Conservation (phyloP, 2,329 filamentous ascomycete species). For the Dactylonectria estremocensis region DNA sequence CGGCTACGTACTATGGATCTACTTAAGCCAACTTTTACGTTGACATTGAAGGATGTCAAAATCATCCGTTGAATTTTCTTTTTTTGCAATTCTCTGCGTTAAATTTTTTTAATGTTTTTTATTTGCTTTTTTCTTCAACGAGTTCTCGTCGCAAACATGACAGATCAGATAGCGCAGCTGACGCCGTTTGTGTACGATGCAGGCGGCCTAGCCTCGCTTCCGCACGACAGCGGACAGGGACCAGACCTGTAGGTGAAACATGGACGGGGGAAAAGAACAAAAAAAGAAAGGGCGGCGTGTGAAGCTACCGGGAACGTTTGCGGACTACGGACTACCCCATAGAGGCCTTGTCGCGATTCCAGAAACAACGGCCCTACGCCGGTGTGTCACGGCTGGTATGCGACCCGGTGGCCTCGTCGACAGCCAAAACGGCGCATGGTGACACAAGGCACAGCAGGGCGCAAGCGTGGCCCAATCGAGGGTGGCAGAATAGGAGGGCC, state of each 20-base stretch:
- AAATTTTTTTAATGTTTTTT: not conserved
- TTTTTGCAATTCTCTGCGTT: not conserved
- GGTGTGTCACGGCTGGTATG: slow-evolving; percentile 36
- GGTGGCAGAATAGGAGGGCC: slow-evolving; percentile 3
- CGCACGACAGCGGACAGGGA: slow-evolving; percentile 10
- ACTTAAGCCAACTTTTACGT: not conserved
- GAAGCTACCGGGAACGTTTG: not conserved
- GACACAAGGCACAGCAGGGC: slow-evolving; percentile 6
- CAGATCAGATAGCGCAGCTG: slow-evolving; percentile 45
- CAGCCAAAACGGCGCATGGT: not conserved
- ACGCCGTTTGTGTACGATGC: slow-evolving; percentile 35
- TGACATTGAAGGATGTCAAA: not conserved
- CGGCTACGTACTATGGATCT: not conserved
- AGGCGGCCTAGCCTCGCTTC: slow-evolving; percentile 44
- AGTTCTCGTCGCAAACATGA: slow-evolving; percentile 27
- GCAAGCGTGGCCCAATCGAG: not conserved
- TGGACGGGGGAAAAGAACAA: not conserved
- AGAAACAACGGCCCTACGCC: slow-evolving; percentile 29
- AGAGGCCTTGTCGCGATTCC: slow-evolving; percentile 44
- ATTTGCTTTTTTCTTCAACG: slow-evolving; percentile 10
- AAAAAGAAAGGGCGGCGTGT: not conserved
- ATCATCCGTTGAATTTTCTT: not conserved
- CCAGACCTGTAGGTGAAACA: slow-evolving; percentile 10
- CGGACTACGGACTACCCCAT: slow-evolving; percentile 40
- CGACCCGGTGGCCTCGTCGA: slow-evolving; percentile 17